These are phyloP conservation scores for Lobosporangium transversale DNA, from an alignment of 192 early-diverging fungal genomes.

Conservation along the genomic window DNA sequence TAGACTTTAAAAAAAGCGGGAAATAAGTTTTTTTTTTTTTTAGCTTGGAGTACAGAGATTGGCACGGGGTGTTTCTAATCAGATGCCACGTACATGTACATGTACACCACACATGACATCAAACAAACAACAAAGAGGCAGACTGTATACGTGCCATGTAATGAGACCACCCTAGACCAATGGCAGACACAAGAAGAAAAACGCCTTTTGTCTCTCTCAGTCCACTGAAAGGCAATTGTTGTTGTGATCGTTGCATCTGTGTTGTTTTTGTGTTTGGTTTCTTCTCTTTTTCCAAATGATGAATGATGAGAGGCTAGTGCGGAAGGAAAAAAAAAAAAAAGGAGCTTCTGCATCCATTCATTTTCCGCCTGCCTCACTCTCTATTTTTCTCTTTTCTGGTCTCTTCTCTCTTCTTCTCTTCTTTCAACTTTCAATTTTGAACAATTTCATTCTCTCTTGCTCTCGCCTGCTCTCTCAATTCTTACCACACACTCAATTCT, in stretches of 20 bases:
- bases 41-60: too few relatives aligned
- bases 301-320: not conserved
- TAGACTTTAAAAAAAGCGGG: too few relatives aligned
- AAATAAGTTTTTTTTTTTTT: too few relatives aligned
- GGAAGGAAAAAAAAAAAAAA: not conserved
- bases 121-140: not conserved
- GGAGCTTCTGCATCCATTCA: not conserved
- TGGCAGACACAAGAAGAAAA: not conserved
- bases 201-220: not conserved
- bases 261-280: not conserved
- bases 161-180: not conserved
- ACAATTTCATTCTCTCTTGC: not conserved
- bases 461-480: not conserved
- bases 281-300: not conserved
- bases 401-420: too few relatives aligned
- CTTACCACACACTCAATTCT: not conserved
- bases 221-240: not conserved
- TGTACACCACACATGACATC: not conserved
- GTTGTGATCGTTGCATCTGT: not conserved
- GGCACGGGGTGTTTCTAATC: not conserved
- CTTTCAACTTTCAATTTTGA: too few relatives aligned
- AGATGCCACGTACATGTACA: not conserved
- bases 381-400: too few relatives aligned
- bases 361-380: too few relatives aligned
- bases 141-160: not conserved